phyloP scores from a whole-genome alignment of 768 basidiomycete species.

The Leucocoprinus sp. region DNA sequence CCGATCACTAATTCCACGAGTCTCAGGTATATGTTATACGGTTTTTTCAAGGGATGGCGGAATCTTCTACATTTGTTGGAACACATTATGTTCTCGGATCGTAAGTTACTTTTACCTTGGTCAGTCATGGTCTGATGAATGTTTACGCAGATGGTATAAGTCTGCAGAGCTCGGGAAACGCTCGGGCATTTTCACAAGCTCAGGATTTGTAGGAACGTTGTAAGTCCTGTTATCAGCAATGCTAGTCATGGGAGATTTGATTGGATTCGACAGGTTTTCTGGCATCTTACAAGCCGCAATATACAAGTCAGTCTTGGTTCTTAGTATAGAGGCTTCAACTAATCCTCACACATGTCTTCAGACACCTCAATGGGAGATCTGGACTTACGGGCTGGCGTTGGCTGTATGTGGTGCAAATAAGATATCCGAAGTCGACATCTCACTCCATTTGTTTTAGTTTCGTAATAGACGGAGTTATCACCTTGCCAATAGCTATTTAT shows the following conservation, averaged over 20 bases:
- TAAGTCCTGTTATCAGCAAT: slow-evolving; percentile 20
- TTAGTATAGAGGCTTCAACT: neutral
- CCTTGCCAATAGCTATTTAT: slow-evolving; percentile 62
- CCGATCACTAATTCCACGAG: neutral
- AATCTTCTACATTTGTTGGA: slow-evolving; percentile 72
- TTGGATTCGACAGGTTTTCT: slow-evolving; percentile 39
- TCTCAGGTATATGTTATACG: slow-evolving; percentile 57
- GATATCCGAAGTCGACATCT: neutral
- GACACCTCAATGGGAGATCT: slow-evolving; percentile 42
- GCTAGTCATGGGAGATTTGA: neutral
- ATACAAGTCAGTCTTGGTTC: slow-evolving; percentile 34
- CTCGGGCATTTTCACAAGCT: slow-evolving; percentile 63
- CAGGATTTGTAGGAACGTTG: slow-evolving; percentile 55
- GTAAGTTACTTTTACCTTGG: slow-evolving; percentile 28
- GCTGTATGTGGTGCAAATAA: slow-evolving; percentile 35
- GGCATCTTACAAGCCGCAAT: slow-evolving; percentile 59
- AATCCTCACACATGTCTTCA: slow-evolving; percentile 14
- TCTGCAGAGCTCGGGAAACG: slow-evolving; percentile 63
- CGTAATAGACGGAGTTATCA: slow-evolving; percentile 65
- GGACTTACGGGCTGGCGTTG: slow-evolving; percentile 63
- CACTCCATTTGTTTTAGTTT: slow-evolving; percentile 30
- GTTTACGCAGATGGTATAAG: slow-evolving; percentile 54
- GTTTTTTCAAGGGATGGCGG: slow-evolving; percentile 66
- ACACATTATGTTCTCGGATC: slow-evolving; percentile 67
- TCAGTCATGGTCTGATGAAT: neutral